Conservation (phyloP, 352 stramenopile genomes). For the Globisporangium emineosum region DNA sequence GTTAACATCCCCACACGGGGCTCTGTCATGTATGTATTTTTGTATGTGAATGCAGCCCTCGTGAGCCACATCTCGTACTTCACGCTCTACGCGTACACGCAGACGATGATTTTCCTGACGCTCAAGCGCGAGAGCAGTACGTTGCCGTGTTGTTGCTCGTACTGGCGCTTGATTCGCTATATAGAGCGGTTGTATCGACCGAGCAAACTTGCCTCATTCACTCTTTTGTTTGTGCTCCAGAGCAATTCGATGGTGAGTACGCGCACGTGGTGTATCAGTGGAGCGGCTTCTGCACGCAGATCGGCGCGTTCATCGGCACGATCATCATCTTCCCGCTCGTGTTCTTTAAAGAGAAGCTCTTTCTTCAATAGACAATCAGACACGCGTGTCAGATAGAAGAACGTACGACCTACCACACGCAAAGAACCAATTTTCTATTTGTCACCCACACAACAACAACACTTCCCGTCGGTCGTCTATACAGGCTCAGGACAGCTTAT, state of each 20-base stretch:
- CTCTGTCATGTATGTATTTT: neutral
- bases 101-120: slow-evolving; percentile 73
- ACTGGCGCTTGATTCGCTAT: slow-evolving; percentile 7
- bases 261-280: slow-evolving; percentile 61
- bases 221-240: slow-evolving; percentile 12
- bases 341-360: slow-evolving; percentile 52
- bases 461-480: too few relatives aligned
- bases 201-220: neutral
- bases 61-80: slow-evolving; percentile 52
- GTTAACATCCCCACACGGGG: neutral
- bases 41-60: slow-evolving; percentile 23
- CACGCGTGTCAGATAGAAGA: neutral
- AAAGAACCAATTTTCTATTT: neutral
- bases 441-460: neutral
- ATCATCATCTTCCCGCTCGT: slow-evolving; percentile 65
- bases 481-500: slow-evolving; percentile 3
- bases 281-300: slow-evolving; percentile 61
- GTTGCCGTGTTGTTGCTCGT: neutral
- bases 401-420: neutral
- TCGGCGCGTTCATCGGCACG: slow-evolving; percentile 58
- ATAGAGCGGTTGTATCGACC: too few relatives aligned
- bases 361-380: slow-evolving; percentile 18
- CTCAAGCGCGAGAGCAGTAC: slow-evolving; percentile 52
- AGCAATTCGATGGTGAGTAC: slow-evolving; percentile 29
- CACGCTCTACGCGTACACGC: slow-evolving; percentile 57